Conservation (phyloP, 257 asterid species). For the Solanum stenotomum region DNA sequence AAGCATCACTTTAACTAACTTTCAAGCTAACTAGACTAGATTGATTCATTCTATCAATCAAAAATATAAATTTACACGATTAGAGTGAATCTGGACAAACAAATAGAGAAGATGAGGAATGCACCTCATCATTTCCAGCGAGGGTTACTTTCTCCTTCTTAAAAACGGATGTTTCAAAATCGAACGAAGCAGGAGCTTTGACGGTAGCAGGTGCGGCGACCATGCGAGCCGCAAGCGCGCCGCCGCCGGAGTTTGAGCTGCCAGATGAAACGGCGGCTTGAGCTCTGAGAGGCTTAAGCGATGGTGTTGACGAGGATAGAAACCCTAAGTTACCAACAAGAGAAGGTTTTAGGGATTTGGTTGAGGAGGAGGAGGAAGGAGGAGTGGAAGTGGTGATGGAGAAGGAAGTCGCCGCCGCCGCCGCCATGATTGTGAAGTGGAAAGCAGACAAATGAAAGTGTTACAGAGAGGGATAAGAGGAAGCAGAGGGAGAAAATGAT, state of each 20-base stretch:
- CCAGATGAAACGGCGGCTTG: conserved; percentile 13
- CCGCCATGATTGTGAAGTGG: conserved; percentile 38
- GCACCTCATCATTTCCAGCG: conserved; percentile 85
- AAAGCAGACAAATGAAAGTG: background rate
- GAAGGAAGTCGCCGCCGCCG: conserved; percentile 36
- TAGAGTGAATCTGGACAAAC: background rate
- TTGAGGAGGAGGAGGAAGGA: conserved; percentile 7
- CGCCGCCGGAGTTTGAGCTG: conserved; percentile 24
- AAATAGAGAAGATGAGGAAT: background rate
- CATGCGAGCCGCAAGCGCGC: conserved; percentile 47
- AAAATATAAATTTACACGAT: background rate
- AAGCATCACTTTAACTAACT: background rate
- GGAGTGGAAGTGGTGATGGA: conserved; percentile 19
- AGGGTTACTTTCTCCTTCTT: conserved; percentile 73
- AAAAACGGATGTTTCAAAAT: conserved; percentile 75
- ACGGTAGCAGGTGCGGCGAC: conserved; percentile 42
- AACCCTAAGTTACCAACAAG: conserved; percentile 29
- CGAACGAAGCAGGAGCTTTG: conserved; percentile 37
- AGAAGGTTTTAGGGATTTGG: conserved; percentile 17
- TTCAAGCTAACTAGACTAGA: background rate
- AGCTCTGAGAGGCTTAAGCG: conserved; percentile 34
- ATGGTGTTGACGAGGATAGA: conserved; percentile 49
- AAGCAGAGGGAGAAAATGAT: background rate
- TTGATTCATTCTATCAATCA: background rate
- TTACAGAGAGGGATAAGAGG: background rate